These are phyloP conservation scores for Venturia oleaginea DNA, from an alignment of 2,329 filamentous ascomycete genomes.

Conservation along the genomic window DNA sequence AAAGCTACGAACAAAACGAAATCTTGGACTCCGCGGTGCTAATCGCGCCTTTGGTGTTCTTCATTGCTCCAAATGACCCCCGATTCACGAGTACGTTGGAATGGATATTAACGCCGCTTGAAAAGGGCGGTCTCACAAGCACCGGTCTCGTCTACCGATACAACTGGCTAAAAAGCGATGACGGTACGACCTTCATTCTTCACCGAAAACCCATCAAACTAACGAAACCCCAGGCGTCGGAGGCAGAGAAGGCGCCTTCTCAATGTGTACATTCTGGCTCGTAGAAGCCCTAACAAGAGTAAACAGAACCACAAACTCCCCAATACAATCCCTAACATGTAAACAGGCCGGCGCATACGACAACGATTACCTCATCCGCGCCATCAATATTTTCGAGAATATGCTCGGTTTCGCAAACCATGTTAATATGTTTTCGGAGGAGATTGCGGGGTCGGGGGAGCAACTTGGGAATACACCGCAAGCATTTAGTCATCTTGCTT, in stretches of 20 bases:
- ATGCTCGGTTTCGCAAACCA: conserved; percentile 71
- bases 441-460: conserved; percentile 65
- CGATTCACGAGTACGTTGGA: conserved; percentile 65
- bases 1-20: conserved; percentile 65
- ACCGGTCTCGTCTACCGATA: conserved; percentile 70
- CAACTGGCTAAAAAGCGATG: conserved; percentile 21
- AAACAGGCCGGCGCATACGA: conserved; percentile 41
- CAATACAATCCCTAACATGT: conserved; percentile 13
- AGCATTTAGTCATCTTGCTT: conserved; percentile 66
- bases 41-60: conserved; percentile 71
- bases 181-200: neutral
- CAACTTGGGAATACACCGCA: conserved; percentile 74
- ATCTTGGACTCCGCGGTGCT: conserved; percentile 66
- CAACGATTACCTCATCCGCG: conserved; percentile 48
- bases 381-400: conserved; percentile 66
- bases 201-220: conserved; percentile 16
- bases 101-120: conserved; percentile 59
- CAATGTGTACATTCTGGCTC: conserved; percentile 78
- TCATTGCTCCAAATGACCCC: conserved; percentile 68
- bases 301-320: conserved; percentile 37
- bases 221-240: conserved; percentile 39
- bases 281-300: conserved; percentile 64
- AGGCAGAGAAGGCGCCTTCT: conserved; percentile 70
- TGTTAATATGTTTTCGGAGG: conserved; percentile 68
- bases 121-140: conserved; percentile 66